A percentile compares a stretch with the other conserved stretches of the same genome.
phyloP scores from a whole-genome alignment of 768 basidiomycete genomes.

The Lactifluus volemus region DNA sequence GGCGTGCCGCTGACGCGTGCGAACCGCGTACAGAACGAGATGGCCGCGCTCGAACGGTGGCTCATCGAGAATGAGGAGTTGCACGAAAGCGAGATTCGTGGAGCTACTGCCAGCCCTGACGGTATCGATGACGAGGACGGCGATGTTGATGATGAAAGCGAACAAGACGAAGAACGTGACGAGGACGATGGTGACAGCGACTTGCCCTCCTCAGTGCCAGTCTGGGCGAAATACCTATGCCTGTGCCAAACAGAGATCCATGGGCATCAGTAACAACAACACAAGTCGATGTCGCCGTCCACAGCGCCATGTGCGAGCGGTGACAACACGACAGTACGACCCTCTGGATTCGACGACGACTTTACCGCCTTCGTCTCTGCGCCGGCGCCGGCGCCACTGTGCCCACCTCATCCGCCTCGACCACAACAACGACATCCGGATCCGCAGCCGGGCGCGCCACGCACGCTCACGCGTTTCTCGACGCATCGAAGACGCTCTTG shows the following conservation, averaged over 20 bases:
- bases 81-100: slow-evolving; percentile 19
- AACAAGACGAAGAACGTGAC: neutral
- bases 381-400: slow-evolving; percentile 18
- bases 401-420: neutral
- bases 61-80: slow-evolving; percentile 41
- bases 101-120: neutral
- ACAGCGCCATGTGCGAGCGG: neutral
- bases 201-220: slow-evolving; percentile 4
- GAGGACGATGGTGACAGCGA: neutral
- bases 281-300: neutral
- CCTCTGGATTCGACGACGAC: slow-evolving; percentile 61
- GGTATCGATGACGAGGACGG: neutral
- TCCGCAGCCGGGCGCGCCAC: neutral
- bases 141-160: neutral
- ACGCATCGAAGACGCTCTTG: slow-evolving; percentile 14
- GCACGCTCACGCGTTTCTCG: slow-evolving; percentile 1
- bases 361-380: slow-evolving; percentile 70
- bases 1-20: slow-evolving; percentile 11
- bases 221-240: neutral
- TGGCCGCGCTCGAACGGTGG: slow-evolving; percentile 56
- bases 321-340: neutral
- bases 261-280: slow-evolving; percentile 12
- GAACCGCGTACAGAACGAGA: slow-evolving; percentile 37
- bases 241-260: slow-evolving; percentile 7
- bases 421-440: neutral